phyloP scores from a whole-genome alignment of 345 rosid species.

The Syzygium aromaticum region DNA sequence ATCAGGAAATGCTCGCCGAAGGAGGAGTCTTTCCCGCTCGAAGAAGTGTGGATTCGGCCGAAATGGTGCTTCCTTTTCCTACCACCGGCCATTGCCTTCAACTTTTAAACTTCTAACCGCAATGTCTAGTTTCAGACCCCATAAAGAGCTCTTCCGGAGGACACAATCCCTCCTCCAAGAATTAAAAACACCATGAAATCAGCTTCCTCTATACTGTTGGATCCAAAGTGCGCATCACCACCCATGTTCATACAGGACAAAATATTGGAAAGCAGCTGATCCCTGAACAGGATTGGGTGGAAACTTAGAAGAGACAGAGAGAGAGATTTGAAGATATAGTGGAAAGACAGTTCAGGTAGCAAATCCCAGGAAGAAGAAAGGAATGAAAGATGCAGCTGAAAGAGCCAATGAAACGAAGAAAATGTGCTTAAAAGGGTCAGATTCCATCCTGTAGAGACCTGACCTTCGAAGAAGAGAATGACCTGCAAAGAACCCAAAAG shows the following conservation, averaged over 20 bases:
- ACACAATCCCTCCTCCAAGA: background rate
- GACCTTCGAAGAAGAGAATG: background rate
- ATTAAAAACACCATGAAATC: background rate
- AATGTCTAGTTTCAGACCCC: background rate
- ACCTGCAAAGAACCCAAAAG: background rate
- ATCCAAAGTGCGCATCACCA: background rate
- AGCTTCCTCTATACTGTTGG: background rate
- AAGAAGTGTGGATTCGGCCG: constrained; percentile 55
- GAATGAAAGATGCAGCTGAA: background rate
- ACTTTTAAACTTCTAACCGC: background rate
- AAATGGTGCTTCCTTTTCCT: constrained; percentile 58
- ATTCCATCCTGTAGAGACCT: background rate
- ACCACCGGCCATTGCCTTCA: constrained; percentile 35
- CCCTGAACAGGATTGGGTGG: background rate
- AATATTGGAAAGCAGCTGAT: background rate
- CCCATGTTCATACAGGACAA: background rate
- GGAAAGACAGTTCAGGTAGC: background rate
- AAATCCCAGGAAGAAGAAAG: background rate
- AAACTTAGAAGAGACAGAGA: background rate
- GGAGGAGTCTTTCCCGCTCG: constrained; percentile 56
- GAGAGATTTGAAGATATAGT: background rate
- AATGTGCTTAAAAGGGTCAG: background rate
- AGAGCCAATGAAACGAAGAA: background rate
- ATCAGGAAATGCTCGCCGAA: constrained; percentile 18
- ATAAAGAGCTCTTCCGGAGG: background rate